Conservation (phyloP, 2,329 filamentous ascomycete species). For the Neofusicoccum laricinum region DNA sequence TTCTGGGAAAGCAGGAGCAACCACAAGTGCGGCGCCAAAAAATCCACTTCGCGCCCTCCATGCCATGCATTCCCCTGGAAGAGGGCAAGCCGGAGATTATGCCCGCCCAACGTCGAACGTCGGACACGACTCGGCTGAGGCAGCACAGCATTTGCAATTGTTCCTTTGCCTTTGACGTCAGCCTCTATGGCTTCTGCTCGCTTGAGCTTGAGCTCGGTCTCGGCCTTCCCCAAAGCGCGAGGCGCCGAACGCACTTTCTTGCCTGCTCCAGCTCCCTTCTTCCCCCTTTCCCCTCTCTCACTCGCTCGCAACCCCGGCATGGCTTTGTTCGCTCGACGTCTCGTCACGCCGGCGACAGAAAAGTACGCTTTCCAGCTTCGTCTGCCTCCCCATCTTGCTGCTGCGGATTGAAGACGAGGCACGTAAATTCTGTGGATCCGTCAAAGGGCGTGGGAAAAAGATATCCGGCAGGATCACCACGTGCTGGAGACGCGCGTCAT, state of each 20-base stretch:
- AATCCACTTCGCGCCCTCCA: background rate
- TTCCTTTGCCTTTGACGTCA: too few relatives aligned
- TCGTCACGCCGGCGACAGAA: too few relatives aligned
- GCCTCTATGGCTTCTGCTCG: too few relatives aligned
- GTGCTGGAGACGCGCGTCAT: background rate
- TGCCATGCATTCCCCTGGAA: slow-evolving; percentile 1
- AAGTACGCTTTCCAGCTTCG: background rate
- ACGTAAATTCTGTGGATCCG: background rate
- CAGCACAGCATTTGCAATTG: background rate
- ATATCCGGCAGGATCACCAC: background rate
- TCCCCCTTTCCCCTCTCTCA: too few relatives aligned
- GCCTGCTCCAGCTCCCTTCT: too few relatives aligned
- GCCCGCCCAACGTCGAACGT: slow-evolving; percentile 9
- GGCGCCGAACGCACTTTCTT: too few relatives aligned
- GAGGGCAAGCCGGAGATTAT: background rate
- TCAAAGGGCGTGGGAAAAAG: background rate
- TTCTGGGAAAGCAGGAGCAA: background rate
- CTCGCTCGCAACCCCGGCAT: too few relatives aligned
- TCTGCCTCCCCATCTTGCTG: background rate
- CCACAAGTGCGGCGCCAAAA: background rate
- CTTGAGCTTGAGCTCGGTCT: too few relatives aligned
- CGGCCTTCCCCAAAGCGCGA: too few relatives aligned
- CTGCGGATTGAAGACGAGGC: background rate
- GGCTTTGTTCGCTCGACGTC: too few relatives aligned
- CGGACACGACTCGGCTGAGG: slow-evolving; percentile 3